Percentiles rank a stretch among this genome's conserved stretches.
Conservation (phyloP, 1,139 yeast genomes). For the Yamadazyma atmosphaerica region DNA sequence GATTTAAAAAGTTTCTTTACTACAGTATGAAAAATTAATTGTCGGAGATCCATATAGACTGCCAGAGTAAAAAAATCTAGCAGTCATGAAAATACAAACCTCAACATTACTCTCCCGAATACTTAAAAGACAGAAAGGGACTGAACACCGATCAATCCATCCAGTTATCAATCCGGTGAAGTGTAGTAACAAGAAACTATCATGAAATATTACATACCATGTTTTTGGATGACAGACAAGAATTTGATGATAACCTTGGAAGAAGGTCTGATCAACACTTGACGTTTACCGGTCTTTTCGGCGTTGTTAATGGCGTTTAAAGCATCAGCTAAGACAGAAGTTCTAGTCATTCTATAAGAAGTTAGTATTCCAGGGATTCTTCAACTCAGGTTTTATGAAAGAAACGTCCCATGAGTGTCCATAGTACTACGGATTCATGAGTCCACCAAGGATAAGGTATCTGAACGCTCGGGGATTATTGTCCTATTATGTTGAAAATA, state of each 20-base stretch:
- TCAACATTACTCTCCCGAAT: conserved; percentile 77
- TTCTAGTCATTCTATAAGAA: conserved; percentile 79
- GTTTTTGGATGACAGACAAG: conserved; percentile 96
- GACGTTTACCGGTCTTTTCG: conserved; percentile 99
- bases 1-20: too few relatives aligned
- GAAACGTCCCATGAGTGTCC: conserved; percentile 17
- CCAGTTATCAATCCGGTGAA: conserved; percentile 93
- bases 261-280: conserved; percentile 97
- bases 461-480: conserved; percentile 11
- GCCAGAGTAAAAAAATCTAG: neutral
- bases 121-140: conserved; percentile 98
- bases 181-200: neutral
- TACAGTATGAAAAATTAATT: neutral
- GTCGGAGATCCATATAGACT: conserved; percentile 42
- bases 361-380: conserved; percentile 11
- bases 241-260: conserved; percentile 98
- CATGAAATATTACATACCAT: conserved; percentile 47
- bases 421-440: conserved; percentile 14
- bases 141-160: conserved; percentile 85
- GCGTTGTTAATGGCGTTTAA: conserved; percentile 98
- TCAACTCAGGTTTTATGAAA: conserved; percentile 4
- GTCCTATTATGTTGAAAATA: conserved; percentile 6
- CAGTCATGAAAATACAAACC: conserved; percentile 26
- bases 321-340: conserved; percentile 99
- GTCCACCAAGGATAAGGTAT: conserved; percentile 14